Conservation (phyloP, 148 eudicot genomes). For the Amaranthus hypochondriacus region DNA sequence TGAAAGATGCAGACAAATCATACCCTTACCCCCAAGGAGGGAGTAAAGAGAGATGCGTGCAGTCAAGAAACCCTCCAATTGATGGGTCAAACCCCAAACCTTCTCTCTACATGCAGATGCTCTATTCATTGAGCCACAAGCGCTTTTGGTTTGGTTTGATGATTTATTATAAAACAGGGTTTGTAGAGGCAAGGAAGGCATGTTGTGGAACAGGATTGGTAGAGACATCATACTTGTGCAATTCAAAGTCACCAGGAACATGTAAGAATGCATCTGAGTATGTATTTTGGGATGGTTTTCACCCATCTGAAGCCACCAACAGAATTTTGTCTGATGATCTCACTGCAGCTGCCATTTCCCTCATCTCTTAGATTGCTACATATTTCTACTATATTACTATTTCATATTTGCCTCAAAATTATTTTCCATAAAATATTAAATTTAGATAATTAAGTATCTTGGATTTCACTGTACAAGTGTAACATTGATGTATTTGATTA, state of each 20-base stretch:
- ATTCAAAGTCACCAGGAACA: slow-evolving; percentile 62
- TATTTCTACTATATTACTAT: neutral
- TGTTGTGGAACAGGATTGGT: slow-evolving; percentile 80
- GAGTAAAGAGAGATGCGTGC: too few relatives aligned
- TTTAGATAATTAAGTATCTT: too few relatives aligned
- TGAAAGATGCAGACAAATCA: too few relatives aligned
- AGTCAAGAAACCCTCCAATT: too few relatives aligned
- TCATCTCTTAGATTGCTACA: slow-evolving; percentile 42
- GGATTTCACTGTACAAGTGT: too few relatives aligned
- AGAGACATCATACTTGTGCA: slow-evolving; percentile 71
- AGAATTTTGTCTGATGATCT: slow-evolving; percentile 56
- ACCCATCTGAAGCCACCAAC: slow-evolving; percentile 80
- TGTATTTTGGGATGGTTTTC: slow-evolving; percentile 91
- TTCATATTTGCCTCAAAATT: neutral
- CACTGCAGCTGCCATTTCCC: slow-evolving; percentile 54
- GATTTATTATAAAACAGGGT: slow-evolving; percentile 41
- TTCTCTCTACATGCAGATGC: too few relatives aligned
- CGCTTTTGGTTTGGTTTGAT: neutral
- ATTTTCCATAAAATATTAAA: neutral
- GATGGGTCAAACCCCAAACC: too few relatives aligned
- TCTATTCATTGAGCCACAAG: too few relatives aligned
- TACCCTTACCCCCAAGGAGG: too few relatives aligned
- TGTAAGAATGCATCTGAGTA: slow-evolving; percentile 69
- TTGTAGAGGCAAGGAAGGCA: slow-evolving; percentile 68
- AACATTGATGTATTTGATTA: too few relatives aligned